Evolutionary conservation across 78 protist genomes (phyloP).

Genomic region (Bigelowiella natans): DNA sequence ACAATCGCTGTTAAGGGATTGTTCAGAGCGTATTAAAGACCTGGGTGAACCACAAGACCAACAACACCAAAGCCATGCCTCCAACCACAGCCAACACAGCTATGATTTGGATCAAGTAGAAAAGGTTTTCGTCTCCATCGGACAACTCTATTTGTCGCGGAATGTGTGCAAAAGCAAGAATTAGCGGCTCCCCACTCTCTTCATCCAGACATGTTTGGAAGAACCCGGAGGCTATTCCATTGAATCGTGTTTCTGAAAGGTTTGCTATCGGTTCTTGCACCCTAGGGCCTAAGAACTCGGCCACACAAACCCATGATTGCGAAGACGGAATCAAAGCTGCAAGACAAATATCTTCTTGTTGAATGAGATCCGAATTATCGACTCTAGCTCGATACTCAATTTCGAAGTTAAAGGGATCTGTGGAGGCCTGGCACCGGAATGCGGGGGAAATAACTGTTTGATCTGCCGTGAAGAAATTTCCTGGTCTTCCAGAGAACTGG

Average conservation of each 20-base stretch:
- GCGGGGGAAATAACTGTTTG: background rate
- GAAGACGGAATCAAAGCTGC: background rate
- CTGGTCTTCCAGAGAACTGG: too few species aligned
- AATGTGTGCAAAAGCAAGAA: background rate
- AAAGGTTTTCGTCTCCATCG: background rate
- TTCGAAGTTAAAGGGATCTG: background rate
- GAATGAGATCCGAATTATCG: background rate
- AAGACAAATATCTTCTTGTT: background rate
- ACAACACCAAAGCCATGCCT: background rate
- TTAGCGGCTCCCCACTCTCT: background rate
- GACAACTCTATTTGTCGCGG: background rate
- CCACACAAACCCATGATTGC: background rate
- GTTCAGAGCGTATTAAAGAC: too few species aligned
- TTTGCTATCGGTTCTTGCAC: background rate
- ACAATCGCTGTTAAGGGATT: too few species aligned
- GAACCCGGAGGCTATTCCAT: background rate
- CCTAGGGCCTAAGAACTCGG: background rate
- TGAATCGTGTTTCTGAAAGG: background rate
- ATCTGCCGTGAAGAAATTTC: too few species aligned
- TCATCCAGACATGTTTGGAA: background rate
- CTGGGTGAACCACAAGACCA: background rate
- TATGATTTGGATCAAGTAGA: background rate
- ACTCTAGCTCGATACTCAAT: background rate
- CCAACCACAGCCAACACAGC: background rate
- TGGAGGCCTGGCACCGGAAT: background rate